phyloP scores from a whole-genome alignment of 106 monocot genomes.

The Xerophyta viscosa region DNA sequence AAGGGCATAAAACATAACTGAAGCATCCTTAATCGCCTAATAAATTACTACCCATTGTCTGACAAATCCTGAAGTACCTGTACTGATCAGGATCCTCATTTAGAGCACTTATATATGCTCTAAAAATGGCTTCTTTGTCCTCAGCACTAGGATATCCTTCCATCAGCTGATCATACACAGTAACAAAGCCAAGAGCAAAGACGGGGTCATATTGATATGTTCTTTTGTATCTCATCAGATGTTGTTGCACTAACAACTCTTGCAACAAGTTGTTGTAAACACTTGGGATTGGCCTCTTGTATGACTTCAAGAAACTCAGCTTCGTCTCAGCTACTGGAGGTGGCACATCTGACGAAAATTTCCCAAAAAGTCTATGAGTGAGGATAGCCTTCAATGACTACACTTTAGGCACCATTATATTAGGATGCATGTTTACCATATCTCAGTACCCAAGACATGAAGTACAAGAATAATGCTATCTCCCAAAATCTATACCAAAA shows the following conservation, averaged over 20 bases:
- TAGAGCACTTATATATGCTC: constrained; percentile 62
- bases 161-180: constrained; percentile 90
- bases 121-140: constrained; percentile 69
- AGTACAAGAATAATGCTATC: no score
- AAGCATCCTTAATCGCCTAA: background rate
- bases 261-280: constrained; percentile 77
- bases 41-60: background rate
- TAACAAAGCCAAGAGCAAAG: constrained; percentile 94
- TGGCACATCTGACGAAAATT: constrained; percentile 45
- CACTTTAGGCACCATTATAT: no score
- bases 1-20: background rate
- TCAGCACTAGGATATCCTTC: constrained; percentile 80
- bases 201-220: constrained; percentile 87
- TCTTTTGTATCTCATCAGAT: constrained; percentile 88
- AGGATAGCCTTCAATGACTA: background rate
- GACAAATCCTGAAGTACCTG: constrained; percentile 28
- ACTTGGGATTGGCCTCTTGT: constrained; percentile 81
- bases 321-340: constrained; percentile 83
- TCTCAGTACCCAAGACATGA: no score
- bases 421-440: no score
- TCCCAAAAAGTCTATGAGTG: background rate
- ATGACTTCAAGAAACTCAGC: constrained; percentile 66
- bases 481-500: no score
- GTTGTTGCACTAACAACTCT: constrained; percentile 89
- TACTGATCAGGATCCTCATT: constrained; percentile 81